Conservation (phyloP, 1,284 basidiomycete species). For the Vanrija sp. region DNA sequence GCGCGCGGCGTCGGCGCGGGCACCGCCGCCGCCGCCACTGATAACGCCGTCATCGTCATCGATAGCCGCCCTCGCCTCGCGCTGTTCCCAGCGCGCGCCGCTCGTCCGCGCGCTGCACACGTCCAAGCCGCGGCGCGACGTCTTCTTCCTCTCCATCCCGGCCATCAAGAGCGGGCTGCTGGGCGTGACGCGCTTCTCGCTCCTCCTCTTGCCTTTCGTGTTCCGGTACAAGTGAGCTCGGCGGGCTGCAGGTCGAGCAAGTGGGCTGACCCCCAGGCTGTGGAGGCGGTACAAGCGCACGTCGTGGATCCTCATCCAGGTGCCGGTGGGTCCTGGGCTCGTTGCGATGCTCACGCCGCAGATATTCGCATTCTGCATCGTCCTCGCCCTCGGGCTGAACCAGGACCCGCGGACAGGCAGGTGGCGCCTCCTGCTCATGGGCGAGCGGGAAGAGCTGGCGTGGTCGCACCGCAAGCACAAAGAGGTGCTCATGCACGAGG, state of each 20-base stretch:
- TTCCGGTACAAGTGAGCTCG: constrained; percentile 49
- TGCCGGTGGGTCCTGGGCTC: constrained; percentile 41
- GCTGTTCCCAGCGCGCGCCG: background rate
- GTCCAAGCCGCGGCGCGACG: constrained; percentile 40
- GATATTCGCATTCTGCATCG: constrained; percentile 53
- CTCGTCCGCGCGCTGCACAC: constrained; percentile 36
- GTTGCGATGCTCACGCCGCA: constrained; percentile 10
- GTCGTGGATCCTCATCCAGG: constrained; percentile 48
- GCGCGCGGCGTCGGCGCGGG: too few species aligned
- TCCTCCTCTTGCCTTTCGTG: constrained; percentile 53
- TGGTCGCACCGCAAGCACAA: constrained; percentile 53
- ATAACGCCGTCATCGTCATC: background rate
- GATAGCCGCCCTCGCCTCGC: background rate
- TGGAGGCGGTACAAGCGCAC: constrained; percentile 49
- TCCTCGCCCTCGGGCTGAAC: constrained; percentile 53
- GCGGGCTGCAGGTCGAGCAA: background rate
- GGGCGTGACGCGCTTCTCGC: constrained; percentile 46
- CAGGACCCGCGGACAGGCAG: constrained; percentile 51
- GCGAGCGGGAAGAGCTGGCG: constrained; percentile 52
- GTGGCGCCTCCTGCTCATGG: constrained; percentile 55
- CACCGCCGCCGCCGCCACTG: background rate
- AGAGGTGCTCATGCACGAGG: constrained; percentile 49
- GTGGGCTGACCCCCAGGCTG: constrained; percentile 29
- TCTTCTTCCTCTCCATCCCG: constrained; percentile 53
- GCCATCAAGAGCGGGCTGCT: constrained; percentile 50